Percentiles rank a stretch among this genome's conserved stretches.
Conservation (phyloP, 108 stramenopile genomes). For the Cafeteria roenbergensis region DNA sequence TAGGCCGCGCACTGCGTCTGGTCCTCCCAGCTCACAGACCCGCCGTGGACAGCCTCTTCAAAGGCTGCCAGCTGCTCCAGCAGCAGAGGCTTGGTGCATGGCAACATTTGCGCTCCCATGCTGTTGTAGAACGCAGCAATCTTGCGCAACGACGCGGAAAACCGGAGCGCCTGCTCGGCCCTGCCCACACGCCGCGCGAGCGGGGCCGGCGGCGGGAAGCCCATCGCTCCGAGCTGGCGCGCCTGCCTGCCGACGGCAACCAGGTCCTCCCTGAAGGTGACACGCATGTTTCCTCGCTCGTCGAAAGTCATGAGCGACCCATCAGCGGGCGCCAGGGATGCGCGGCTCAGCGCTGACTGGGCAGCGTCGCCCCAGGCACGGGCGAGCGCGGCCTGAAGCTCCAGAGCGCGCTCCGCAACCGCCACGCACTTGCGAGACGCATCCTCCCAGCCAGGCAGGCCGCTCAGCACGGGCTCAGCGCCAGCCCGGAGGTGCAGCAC, state of each 20-base stretch:
- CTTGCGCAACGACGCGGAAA: slow-evolving; percentile 49
- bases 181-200: slow-evolving; percentile 13
- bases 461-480: too few relatives aligned
- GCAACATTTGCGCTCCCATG: slow-evolving; percentile 43
- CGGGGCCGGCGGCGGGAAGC: slow-evolving; percentile 28
- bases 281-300: slow-evolving; percentile 18
- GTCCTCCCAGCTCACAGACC: slow-evolving; percentile 27
- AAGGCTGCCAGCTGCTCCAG: slow-evolving; percentile 43
- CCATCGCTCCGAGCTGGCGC: slow-evolving; percentile 48
- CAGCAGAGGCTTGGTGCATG: slow-evolving; percentile 42
- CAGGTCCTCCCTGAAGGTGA: slow-evolving; percentile 22
- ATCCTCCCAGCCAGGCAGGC: too few relatives aligned
- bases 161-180: slow-evolving; percentile 41
- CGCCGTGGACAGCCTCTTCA: slow-evolving; percentile 35
- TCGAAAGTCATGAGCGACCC: slow-evolving; percentile 35
- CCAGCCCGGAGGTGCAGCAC: too few relatives aligned
- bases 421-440: too few relatives aligned
- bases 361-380: too few relatives aligned
- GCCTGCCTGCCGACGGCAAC: slow-evolving; percentile 45
- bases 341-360: too few relatives aligned
- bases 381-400: too few relatives aligned
- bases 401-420: too few relatives aligned
- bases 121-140: slow-evolving; percentile 54
- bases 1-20: slow-evolving; percentile 38
- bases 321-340: too few relatives aligned